Base-by-base conservation (phyloP, 805 yeast genomes). In the Brettanomyces naardenensis region DNA sequence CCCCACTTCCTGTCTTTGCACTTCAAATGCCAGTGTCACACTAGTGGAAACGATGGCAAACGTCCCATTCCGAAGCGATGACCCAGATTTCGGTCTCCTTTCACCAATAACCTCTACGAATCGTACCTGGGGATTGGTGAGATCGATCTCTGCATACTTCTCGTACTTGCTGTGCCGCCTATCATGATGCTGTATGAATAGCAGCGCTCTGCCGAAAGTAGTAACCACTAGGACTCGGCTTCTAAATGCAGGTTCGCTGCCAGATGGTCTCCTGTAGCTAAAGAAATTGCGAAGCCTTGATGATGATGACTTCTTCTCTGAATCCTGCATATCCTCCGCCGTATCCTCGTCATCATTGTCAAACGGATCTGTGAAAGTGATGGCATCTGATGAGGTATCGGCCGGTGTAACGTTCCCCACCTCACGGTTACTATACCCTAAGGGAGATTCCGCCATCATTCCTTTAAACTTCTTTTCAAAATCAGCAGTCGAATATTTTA, bases 381-480 rank as follows among this genome's bases (percentile, higher is more conserved):
- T 52, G 4, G 61, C 59, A n/a, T 53, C 56, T 25, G 26, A 7
- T 9, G 26, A 23, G 35, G 9, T 28, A n/a, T n/a, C n/a, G 51
- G 43, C 35, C n/a, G 9, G 31, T 9, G 31, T 28, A 28, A 6
- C 49, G 39, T 29, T 25, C n/a, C 46, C 31, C 13, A 54, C 41
- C 23, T 66, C 64, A n/a, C 64, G 56, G 28, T 62, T 64, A 26
- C 62, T 62, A 29, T 61, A 60, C n/a, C 75, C 77, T 28, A 77
- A 54, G 0, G 84, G 83, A 1, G 80, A 65, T 43, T 78, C 82
- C 31, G 71, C 74, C 18, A 80, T 51, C 44, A 65, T 60, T 0
- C 85, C 85, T 45, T 64, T 71, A 42, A 68, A 66, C 41, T 68
- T 78, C 54, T 65, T 74, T 43, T 80, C 86, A 44, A 82, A 68